Base-by-base conservation (phyloP, 83 land plant species). In the Diphasiastrum complanatum region DNA sequence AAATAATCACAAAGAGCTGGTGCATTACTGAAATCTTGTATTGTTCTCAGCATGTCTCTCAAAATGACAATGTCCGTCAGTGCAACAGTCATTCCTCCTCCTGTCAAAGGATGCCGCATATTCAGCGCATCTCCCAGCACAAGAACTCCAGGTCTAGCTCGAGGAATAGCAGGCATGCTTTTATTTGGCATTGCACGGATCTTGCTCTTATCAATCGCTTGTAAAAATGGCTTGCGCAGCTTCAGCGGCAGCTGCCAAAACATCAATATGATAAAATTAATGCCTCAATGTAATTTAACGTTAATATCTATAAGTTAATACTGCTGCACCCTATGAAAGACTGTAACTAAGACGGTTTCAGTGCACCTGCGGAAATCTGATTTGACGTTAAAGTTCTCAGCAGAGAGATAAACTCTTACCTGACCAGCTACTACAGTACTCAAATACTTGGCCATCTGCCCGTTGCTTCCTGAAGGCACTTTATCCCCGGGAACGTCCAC, bases 81-180 rank as follows among this genome's bases (percentile, higher is more conserved):
- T 33, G 95, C 95, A 50, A 90, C 96, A 20, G 93, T 90, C 93
- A 90, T 90, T 65, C 93, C 93, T 32, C 96, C 96, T n/a, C 96
- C 96, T 23, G 93, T 90, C 54, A 86, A 69, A 47, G 89, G 96
- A 60, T 89, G 91, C 3, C 93, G 80, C 93, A 90, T 86, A 51
- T 90, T 90, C 53, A 83, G 84, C 18, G 93, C 93, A 70, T 90
- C 96, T 6, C 89, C 96, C 79, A 90, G 56, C 3, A 91, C 75
- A 16, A 91, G 75, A 19, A 95, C 93, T 33, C 97, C 89, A 34
- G 97, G 97, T n/a, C 81, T 91, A 28, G 93, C 84, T 4, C 72
- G 58, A 0, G 97, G 97, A 61, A 76, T 52, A 28, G 95, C 93
- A 22, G 93, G 95, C 97, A 91, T 91, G 73, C 71, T 83, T 65